Percentiles rank a stretch among this genome's conserved stretches.
phyloP scores from a whole-genome alignment of 768 basidiomycete species.

The Clathrus columnatus region DNA sequence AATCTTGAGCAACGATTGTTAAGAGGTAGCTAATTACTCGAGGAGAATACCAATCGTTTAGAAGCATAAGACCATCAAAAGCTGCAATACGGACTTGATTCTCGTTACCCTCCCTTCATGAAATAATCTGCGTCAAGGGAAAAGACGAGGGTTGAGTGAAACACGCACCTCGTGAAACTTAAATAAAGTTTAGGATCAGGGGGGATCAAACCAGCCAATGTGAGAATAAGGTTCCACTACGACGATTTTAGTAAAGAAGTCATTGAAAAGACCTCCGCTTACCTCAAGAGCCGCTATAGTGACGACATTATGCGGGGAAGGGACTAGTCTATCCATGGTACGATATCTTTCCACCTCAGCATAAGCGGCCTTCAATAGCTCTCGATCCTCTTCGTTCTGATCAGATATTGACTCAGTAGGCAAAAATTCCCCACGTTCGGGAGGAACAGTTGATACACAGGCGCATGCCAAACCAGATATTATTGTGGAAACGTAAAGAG shows the following conservation, averaged over 20 bases:
- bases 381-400: slow-evolving; percentile 58
- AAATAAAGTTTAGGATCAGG: slow-evolving; percentile 74
- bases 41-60: slow-evolving; percentile 81
- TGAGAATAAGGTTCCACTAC: slow-evolving; percentile 75
- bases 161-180: slow-evolving; percentile 72
- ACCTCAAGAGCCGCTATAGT: slow-evolving; percentile 90
- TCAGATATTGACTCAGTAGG: slow-evolving; percentile 59
- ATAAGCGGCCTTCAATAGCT: slow-evolving; percentile 63
- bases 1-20: slow-evolving; percentile 77
- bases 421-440: slow-evolving; percentile 71
- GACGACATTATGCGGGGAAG: slow-evolving; percentile 89
- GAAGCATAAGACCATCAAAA: slow-evolving; percentile 81
- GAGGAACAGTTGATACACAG: slow-evolving; percentile 64
- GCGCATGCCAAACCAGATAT: slow-evolving; percentile 77
- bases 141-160: not conserved
- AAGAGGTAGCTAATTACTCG: slow-evolving; percentile 83
- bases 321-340: slow-evolving; percentile 90
- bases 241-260: slow-evolving; percentile 1
- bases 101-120: slow-evolving; percentile 81
- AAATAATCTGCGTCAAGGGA: slow-evolving; percentile 8
- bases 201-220: slow-evolving; percentile 67
- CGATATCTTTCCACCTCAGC: slow-evolving; percentile 86
- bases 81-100: slow-evolving; percentile 86
- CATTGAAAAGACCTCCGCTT: slow-evolving; percentile 17
- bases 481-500: slow-evolving; percentile 79